These are phyloP conservation scores for Ceraceosorus bombacis DNA, from an alignment of 1,284 basidiomycete species.

Conservation along the genomic window DNA sequence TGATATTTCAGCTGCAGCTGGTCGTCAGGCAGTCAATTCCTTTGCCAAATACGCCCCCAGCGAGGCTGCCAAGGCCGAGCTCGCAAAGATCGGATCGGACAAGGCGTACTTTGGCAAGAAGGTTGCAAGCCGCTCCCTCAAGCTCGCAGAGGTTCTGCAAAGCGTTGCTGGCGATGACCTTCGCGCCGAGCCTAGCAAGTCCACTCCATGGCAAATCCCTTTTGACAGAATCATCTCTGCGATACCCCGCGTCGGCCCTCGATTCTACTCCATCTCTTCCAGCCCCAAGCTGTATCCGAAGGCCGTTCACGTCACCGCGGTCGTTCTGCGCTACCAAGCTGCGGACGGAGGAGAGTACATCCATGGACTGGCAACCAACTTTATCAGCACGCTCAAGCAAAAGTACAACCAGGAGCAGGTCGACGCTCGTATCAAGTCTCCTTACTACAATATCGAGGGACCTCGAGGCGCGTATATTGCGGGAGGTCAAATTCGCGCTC, in stretches of 20 bases:
- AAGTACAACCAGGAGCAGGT: constrained; percentile 55
- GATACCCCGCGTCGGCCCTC: constrained; percentile 84
- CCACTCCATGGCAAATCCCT: constrained; percentile 81
- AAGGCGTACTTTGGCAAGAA: constrained; percentile 75
- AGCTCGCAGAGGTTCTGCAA: constrained; percentile 83
- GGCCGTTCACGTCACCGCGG: constrained; percentile 86
- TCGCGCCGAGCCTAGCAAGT: constrained; percentile 55
- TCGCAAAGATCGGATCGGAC: constrained; percentile 73
- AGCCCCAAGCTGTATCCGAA: constrained; percentile 83
- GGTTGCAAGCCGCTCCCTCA: constrained; percentile 73
- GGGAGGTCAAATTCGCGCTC: constrained; percentile 65
- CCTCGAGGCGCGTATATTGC: constrained; percentile 73
- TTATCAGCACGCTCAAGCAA: constrained; percentile 55
- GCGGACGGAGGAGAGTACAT: constrained; percentile 23
- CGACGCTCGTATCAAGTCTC: constrained; percentile 52
- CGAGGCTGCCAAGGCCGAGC: constrained; percentile 64
- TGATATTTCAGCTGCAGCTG: constrained; percentile 84
- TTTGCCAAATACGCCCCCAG: constrained; percentile 82
- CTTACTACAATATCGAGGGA: constrained; percentile 77
- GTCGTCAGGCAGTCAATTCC: constrained; percentile 81
- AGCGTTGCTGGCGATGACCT: constrained; percentile 73
- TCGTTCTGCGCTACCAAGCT: constrained; percentile 56
- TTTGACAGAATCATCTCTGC: constrained; percentile 93
- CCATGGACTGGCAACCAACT: constrained; percentile 45
- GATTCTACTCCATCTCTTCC: constrained; percentile 97